Base-by-base conservation (phyloP, 441 rosid genomes). In the Eutrema salsugineum region DNA sequence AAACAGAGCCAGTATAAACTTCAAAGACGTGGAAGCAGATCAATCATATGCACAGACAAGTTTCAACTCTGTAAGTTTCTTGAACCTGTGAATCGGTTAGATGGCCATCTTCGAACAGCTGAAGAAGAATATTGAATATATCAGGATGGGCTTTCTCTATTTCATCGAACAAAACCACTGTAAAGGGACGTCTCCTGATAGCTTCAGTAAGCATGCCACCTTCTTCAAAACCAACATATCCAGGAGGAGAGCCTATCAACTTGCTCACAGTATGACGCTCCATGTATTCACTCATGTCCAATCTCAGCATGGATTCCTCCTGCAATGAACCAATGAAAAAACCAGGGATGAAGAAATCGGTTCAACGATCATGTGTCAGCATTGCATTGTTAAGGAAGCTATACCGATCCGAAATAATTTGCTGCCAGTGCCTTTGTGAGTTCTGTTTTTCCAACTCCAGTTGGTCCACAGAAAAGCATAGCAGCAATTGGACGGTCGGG, bases 221-320 rank as follows among this genome's bases (percentile, higher is more conserved):
- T 73, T 87, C 92, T 80, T 83, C 95, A 67, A 80, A 86, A 40
- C 92, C 92, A 49, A 89, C 86, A 73, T 89, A 89, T 63, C 95
- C 95, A 0, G 92, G 92, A 53, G 95, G 95, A 38, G 92, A 82
- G 39, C 95, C 95, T 51, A 89, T 84, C 75, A 89, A 72, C 77
- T 89, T 89, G 80, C 95, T 89, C 58, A 89, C 90, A 11, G 92
- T 82, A 70, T 89, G 92, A 48, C 92, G 85, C 85, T 89, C 95
- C 95, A 89, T 89, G 70, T 84, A 89, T 77, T 89, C 95, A 56
- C 95, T 89, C 95, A 89, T 89, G 83, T 89, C 95, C 79, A 89
- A 65, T 78, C 95, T 83, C 71, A 89, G 78, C 90, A 87, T 84
- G 28, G 92, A 84, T 51, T 81, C 83, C 78, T 95, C 99, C 99